Evolutionary conservation across 169 alveolate species (phyloP).

Genomic region (Babesia bovis): DNA sequence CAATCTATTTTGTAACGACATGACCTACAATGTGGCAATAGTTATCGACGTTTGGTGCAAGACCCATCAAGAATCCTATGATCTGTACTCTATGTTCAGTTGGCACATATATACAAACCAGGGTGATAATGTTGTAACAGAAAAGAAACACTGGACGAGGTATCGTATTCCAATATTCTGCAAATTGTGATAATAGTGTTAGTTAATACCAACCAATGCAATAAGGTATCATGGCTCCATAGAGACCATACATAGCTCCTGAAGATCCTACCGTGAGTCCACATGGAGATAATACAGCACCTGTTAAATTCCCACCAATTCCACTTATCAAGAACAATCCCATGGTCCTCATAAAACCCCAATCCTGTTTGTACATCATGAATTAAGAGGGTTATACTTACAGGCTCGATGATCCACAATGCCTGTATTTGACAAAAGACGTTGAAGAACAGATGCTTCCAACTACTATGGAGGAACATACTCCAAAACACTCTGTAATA

Average conservation of each 20-base stretch:
- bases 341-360: conserved; percentile 85
- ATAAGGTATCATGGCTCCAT: conserved; percentile 86
- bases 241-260: conserved; percentile 86
- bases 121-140: conserved; percentile 65
- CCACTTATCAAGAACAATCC: conserved; percentile 77
- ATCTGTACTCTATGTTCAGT: conserved; percentile 11
- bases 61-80: conserved; percentile 75
- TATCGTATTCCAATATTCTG: conserved; percentile 84
- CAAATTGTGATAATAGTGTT: not conserved
- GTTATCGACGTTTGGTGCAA: conserved; percentile 80
- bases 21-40: conserved; percentile 75
- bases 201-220: conserved; percentile 63
- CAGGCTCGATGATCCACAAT: conserved; percentile 87
- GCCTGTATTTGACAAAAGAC: conserved; percentile 81
- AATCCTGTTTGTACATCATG: conserved; percentile 57
- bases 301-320: conserved; percentile 78
- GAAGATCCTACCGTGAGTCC: conserved; percentile 87
- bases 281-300: conserved; percentile 86
- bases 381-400: conserved; percentile 2
- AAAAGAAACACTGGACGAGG: conserved; percentile 81
- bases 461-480: conserved; percentile 84
- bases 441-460: conserved; percentile 79
- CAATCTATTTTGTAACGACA: not conserved
- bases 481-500: conserved; percentile 84
- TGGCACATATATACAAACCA: conserved; percentile 28